phyloP scores from a whole-genome alignment of 2,329 filamentous ascomycete species.

The Lecanicillium sp. region DNA sequence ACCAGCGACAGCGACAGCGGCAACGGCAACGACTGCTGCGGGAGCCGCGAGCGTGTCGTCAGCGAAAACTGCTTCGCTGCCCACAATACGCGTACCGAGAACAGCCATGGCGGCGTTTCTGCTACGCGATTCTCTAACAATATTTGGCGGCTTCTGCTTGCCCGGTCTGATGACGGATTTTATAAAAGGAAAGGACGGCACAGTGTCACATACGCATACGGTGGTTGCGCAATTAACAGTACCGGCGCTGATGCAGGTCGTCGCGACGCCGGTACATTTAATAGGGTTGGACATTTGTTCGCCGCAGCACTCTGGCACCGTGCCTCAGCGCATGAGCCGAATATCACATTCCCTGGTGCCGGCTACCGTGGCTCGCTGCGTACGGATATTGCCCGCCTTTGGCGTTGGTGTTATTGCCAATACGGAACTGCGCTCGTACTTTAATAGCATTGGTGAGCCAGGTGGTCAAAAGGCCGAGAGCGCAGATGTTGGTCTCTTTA shows the following conservation, averaged over 20 bases:
- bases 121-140: constrained; percentile 21
- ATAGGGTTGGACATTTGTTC: constrained; percentile 17
- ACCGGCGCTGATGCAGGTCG: constrained; percentile 21
- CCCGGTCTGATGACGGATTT: constrained; percentile 17
- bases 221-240: constrained; percentile 20
- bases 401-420: constrained; percentile 21
- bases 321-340: no score
- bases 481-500: no score
- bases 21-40: no score
- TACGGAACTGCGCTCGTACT: constrained; percentile 7
- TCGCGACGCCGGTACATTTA: constrained; percentile 21
- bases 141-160: constrained; percentile 24
- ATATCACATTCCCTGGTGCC: constrained; percentile 7
- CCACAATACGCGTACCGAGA: no score
- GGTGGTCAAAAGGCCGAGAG: no score
- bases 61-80: no score
- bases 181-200: constrained; percentile 14
- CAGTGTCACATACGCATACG: neutral
- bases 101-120: constrained; percentile 20
- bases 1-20: no score
- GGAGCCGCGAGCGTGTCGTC: no score
- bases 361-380: constrained; percentile 18
- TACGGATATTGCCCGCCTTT: constrained; percentile 23
- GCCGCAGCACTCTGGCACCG: constrained; percentile 9
- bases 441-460: neutral